These are phyloP conservation scores for Aeschynomene evenia DNA, from an alignment of 306 rosid species.

Conservation along the genomic window DNA sequence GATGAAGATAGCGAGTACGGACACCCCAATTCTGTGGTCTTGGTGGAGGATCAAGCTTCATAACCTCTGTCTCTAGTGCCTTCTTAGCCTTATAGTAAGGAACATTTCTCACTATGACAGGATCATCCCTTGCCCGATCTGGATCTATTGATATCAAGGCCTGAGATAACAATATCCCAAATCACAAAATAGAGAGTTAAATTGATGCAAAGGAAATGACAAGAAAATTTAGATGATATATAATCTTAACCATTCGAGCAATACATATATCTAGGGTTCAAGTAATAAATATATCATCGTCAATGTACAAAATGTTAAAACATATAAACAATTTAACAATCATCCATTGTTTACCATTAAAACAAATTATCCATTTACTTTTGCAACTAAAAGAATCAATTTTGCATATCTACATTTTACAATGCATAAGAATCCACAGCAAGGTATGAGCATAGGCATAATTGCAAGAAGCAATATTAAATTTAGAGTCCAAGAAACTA, in stretches of 20 bases:
- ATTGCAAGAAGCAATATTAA: constrained; percentile 19
- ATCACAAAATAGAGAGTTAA: not conserved
- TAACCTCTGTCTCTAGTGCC: constrained; percentile 73
- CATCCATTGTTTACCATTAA: no score
- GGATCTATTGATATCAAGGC: constrained; percentile 88
- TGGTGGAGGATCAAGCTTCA: constrained; percentile 90
- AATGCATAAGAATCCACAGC: not conserved
- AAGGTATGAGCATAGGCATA: constrained; percentile 7
- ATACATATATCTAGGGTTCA: constrained; percentile 2
- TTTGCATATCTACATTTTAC: constrained; percentile 4
- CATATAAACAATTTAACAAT: constrained; percentile 3
- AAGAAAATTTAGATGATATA: constrained; percentile 2
- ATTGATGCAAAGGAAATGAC: not conserved
- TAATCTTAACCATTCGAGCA: constrained; percentile 2
- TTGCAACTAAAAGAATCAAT: constrained; percentile 6
- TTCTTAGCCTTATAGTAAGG: constrained; percentile 90
- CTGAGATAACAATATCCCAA: constrained; percentile 43
- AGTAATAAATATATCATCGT: not conserved
- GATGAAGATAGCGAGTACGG: constrained; percentile 38
- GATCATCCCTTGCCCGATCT: constrained; percentile 85
- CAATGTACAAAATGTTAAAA: not conserved
- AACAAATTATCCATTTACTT: not conserved
- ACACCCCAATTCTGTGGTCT: constrained; percentile 95
- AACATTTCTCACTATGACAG: constrained; percentile 76
- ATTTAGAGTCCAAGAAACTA: constrained; percentile 28